A percentile compares a stretch with the other conserved stretches of the same genome.
Evolutionary conservation across 2,329 filamentous ascomycete species (phyloP).

Genomic region (Botrytis byssoidea): DNA sequence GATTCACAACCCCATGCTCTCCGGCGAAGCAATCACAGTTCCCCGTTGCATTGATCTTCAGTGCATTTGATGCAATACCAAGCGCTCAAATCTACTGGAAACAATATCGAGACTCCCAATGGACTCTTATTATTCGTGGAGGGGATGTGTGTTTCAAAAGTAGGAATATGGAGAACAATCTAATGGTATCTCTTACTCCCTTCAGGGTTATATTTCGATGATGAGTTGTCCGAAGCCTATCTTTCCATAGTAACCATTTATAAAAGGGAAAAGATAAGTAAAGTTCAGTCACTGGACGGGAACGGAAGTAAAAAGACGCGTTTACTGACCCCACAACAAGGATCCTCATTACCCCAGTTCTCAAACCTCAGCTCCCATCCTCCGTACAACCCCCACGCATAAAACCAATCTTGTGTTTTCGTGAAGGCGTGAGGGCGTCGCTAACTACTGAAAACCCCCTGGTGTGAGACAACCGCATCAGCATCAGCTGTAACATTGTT

Average conservation of each 20-base stretch:
- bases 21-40: conserved; percentile 17
- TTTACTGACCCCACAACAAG: conserved; percentile 5
- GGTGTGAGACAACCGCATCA: conserved; percentile 7
- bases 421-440: conserved; percentile 10
- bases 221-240: conserved; percentile 4
- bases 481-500: conserved; percentile 2
- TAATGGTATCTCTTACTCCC: not conserved
- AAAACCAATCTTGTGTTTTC: conserved; percentile 2
- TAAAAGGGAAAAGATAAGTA: not conserved
- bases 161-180: not conserved
- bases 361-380: conserved; percentile 2
- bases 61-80: conserved; percentile 17
- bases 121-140: not conserved
- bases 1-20: conserved; percentile 6
- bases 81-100: conserved; percentile 11
- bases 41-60: conserved; percentile 23
- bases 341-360: conserved; percentile 15
- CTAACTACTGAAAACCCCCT: not conserved
- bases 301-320: not conserved
- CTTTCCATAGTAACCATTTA: not conserved
- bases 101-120: not conserved
- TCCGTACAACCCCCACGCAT: conserved; percentile 8
- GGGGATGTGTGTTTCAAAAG: not conserved
- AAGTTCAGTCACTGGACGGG: not conserved
- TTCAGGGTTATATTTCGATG: not conserved